These are phyloP conservation scores for Pisolithus sp. DNA, from an alignment of 768 basidiomycete genomes.

Conservation along the genomic window DNA sequence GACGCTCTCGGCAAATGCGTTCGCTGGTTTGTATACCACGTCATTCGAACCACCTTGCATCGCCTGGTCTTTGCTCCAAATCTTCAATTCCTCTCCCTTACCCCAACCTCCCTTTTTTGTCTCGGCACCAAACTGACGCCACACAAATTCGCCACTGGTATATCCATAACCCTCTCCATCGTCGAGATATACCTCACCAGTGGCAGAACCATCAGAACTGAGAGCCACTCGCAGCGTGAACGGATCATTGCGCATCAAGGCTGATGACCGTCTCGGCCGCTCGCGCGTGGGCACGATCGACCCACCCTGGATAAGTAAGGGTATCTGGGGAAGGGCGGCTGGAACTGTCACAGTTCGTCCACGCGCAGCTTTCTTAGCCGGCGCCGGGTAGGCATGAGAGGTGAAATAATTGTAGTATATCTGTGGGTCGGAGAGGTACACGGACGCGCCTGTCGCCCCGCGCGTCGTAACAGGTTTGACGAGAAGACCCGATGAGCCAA, in stretches of 20 bases:
- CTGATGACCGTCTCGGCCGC: conserved; percentile 78
- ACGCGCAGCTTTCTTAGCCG: conserved; percentile 27
- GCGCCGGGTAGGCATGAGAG: conserved; percentile 57
- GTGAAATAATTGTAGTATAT: conserved; percentile 95
- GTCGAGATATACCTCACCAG: conserved; percentile 90
- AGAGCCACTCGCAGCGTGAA: conserved; percentile 87
- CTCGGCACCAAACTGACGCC: conserved; percentile 66
- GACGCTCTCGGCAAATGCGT: conserved; percentile 65
- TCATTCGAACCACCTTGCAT: conserved; percentile 46
- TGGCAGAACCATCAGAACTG: conserved; percentile 49
- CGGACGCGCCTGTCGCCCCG: conserved; percentile 57
- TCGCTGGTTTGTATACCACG: conserved; percentile 48
- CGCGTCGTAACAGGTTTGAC: conserved; percentile 84
- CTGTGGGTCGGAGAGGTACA: conserved; percentile 87
- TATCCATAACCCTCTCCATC: conserved; percentile 84
- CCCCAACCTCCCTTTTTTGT: conserved; percentile 24
- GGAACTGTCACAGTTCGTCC: conserved; percentile 71
- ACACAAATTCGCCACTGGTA: conserved; percentile 71
- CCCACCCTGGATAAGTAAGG: conserved; percentile 85
- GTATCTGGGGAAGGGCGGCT: conserved; percentile 73
- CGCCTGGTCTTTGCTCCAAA: conserved; percentile 50
- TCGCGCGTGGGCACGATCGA: conserved; percentile 85
- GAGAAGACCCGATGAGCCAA: conserved; percentile 83
- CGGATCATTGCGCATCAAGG: conserved; percentile 86
- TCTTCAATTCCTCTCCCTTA: conserved; percentile 34